Percentiles rank a stretch among this genome's conserved stretches.
Conservation (phyloP, 768 basidiomycete genomes). For the Tylopilus felleus region DNA sequence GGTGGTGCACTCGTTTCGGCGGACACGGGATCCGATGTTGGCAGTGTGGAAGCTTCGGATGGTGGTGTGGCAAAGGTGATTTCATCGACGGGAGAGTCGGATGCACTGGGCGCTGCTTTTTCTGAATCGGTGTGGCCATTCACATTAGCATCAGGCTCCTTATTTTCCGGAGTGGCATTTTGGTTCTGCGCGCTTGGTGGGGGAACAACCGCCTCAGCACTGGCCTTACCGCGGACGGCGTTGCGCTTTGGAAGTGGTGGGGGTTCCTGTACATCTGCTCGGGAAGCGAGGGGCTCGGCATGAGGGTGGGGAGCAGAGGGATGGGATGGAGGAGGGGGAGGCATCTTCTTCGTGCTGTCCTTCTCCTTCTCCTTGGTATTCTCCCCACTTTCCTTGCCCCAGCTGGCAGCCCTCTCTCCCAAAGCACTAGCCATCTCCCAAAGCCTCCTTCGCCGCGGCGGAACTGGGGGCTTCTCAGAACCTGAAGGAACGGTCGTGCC, state of each 20-base stretch:
- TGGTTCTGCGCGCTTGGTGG: background rate
- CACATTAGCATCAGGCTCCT: constrained; percentile 1
- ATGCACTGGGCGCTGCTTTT: constrained; percentile 4
- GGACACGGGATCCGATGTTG: constrained; percentile 1
- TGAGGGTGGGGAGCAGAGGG: constrained; percentile 23
- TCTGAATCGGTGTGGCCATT: constrained; percentile 9
- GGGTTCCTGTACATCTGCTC: constrained; percentile 20
- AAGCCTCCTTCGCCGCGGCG: constrained; percentile 57
- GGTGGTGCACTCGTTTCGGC: constrained; percentile 6
- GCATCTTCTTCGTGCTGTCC: constrained; percentile 14
- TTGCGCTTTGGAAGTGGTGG: constrained; percentile 54
- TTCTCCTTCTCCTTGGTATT: constrained; percentile 31
- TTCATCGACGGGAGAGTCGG: constrained; percentile 20
- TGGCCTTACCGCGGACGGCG: constrained; percentile 32
- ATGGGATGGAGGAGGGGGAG: constrained; percentile 25
- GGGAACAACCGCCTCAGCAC: constrained; percentile 6
- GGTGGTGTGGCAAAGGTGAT: constrained; percentile 17
- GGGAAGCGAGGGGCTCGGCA: constrained; percentile 12
- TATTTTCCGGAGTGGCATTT: background rate
- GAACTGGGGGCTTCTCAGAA: constrained; percentile 54
- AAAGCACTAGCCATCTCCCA: constrained; percentile 70
- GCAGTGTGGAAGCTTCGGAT: background rate
- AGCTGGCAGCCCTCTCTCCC: constrained; percentile 55
- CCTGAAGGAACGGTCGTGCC: background rate
- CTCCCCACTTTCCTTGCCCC: constrained; percentile 41